Percentiles rank a stretch among this genome's conserved stretches.
phyloP scores from a whole-genome alignment of 169 alveolate genomes.

The Plasmodium berghei region DNA sequence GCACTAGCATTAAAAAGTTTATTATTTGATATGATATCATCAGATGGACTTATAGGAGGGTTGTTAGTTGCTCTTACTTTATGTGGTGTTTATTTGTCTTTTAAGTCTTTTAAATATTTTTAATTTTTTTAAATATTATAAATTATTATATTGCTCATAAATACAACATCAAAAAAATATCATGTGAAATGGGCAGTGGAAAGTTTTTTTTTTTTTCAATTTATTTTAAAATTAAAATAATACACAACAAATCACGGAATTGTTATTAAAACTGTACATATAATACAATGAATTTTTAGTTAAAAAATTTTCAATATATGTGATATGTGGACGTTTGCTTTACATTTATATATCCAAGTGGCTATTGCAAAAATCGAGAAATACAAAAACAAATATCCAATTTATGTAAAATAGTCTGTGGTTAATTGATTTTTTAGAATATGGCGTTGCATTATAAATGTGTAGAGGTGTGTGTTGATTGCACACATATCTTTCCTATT shows the following conservation, averaged over 20 bases:
- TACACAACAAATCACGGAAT: too few species aligned
- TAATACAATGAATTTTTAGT: constrained; percentile 14
- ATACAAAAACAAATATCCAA: constrained; percentile 81
- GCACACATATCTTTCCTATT: constrained; percentile 32
- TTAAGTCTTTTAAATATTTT: constrained; percentile 67
- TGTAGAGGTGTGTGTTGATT: constrained; percentile 66
- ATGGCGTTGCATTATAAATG: constrained; percentile 80
- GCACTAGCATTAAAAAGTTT: constrained; percentile 53
- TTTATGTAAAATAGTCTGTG: constrained; percentile 85
- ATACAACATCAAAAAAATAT: too few species aligned
- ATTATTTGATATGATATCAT: constrained; percentile 58
- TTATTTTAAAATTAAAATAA: too few species aligned
- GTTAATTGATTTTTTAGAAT: constrained; percentile 84
- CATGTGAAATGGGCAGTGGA: too few species aligned
- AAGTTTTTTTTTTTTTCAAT: too few species aligned
- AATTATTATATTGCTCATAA: neutral
- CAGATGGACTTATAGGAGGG: constrained; percentile 30
- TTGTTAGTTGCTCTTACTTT: constrained; percentile 54
- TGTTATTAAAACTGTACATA: too few species aligned
- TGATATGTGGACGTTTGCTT: neutral
- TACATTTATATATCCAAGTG: constrained; percentile 75
- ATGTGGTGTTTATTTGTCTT: constrained; percentile 63
- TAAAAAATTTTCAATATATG: constrained; percentile 41
- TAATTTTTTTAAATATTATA: constrained; percentile 15
- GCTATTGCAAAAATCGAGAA: constrained; percentile 78